These are phyloP conservation scores for Wallacemonas rigidus DNA, from an alignment of 208 protist species.

Conservation along the genomic window DNA sequence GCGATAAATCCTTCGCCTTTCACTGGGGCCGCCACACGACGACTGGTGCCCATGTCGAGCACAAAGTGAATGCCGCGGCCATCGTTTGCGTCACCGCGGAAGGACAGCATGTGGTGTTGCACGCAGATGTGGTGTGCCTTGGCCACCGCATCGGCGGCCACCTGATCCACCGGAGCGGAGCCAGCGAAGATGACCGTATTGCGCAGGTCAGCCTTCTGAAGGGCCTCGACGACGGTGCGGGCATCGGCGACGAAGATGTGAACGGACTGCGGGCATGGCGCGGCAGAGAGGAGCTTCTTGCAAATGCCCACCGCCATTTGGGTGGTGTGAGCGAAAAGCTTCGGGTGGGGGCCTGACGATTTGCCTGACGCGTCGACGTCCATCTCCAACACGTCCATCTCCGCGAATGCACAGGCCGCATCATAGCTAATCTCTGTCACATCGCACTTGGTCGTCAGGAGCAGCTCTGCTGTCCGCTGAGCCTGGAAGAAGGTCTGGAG, in stretches of 20 bases:
- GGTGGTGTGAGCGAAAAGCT: constrained; percentile 60
- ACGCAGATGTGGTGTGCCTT: constrained; percentile 65
- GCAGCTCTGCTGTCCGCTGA: constrained; percentile 35
- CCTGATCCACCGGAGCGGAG: constrained; percentile 39
- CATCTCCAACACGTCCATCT: constrained; percentile 75
- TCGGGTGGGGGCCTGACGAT: constrained; percentile 58
- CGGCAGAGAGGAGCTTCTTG: constrained; percentile 31
- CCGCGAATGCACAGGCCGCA: constrained; percentile 71
- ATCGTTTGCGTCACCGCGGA: constrained; percentile 44
- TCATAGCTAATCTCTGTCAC: constrained; percentile 69
- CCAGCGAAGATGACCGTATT: constrained; percentile 61
- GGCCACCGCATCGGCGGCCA: constrained; percentile 15
- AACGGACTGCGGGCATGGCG: constrained; percentile 51
- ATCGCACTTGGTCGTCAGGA: constrained; percentile 14
- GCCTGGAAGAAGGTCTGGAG: constrained; percentile 48
- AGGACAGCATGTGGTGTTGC: constrained; percentile 33
- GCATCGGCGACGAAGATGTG: constrained; percentile 72
- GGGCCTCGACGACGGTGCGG: constrained; percentile 51
- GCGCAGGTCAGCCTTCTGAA: constrained; percentile 46
- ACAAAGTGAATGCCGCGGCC: constrained; percentile 63
- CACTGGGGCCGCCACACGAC: constrained; percentile 42
- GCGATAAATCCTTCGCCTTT: constrained; percentile 83
- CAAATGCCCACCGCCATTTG: constrained; percentile 55
- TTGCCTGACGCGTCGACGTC: constrained; percentile 56
- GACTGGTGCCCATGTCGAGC: constrained; percentile 79